Conservation (phyloP, 495 filamentous ascomycete genomes). For the Aspergillus bertholletiae region DNA sequence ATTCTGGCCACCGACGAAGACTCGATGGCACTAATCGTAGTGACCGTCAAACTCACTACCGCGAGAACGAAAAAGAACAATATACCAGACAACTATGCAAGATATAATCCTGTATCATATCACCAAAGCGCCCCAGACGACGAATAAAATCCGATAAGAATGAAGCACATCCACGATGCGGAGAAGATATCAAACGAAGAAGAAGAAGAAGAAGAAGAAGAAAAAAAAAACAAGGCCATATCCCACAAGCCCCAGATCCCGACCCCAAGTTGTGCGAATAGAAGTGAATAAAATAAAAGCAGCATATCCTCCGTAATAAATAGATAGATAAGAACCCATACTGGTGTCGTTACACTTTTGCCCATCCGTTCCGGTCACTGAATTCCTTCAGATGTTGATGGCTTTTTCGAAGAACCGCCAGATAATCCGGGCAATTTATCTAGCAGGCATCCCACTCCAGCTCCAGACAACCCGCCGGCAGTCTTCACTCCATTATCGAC, state of each 20-base stretch:
- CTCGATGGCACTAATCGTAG: not conserved
- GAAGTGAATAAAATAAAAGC: not conserved
- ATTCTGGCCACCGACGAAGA: not conserved
- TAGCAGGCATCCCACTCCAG: not conserved
- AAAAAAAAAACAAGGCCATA: slow-evolving; percentile 6
- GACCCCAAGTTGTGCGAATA: not conserved
- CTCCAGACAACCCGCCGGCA: not conserved
- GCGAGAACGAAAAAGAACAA: not conserved
- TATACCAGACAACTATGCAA: slow-evolving; percentile 15
- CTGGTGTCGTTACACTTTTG: not conserved
- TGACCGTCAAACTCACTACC: slow-evolving; percentile 1
- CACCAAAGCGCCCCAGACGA: slow-evolving; percentile 21
- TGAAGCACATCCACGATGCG: slow-evolving; percentile 20
- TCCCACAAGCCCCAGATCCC: not conserved
- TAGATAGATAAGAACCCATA: not conserved
- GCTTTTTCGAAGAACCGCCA: not conserved
- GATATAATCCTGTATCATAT: slow-evolving; percentile 24
- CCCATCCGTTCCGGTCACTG: not conserved
- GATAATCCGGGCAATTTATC: not conserved
- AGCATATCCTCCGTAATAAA: slow-evolving; percentile 1
- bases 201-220: slow-evolving; percentile 12
- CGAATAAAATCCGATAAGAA: slow-evolving; percentile 16
- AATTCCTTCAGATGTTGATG: not conserved
- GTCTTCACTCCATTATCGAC: slow-evolving; percentile 1
- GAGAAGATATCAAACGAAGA: slow-evolving; percentile 12